Percentiles rank a stretch among this genome's conserved stretches.
Conservation (phyloP, 2,329 filamentous ascomycete genomes). For the Pyrenochaeta sp. region DNA sequence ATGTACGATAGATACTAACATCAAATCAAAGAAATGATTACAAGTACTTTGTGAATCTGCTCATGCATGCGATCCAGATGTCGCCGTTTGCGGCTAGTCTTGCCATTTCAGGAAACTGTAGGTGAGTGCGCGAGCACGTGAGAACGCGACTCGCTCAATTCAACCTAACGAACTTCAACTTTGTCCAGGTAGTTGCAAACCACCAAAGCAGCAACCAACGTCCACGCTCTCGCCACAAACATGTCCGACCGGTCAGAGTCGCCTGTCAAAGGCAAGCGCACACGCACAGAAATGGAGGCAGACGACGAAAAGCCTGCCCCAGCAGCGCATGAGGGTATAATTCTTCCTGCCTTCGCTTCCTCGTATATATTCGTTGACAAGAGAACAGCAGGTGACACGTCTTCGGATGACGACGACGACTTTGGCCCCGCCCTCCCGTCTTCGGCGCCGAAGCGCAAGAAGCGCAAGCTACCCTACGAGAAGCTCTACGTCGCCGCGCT, state of each 20-base stretch:
- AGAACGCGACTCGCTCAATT: too few species aligned
- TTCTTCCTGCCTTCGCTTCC: constrained; percentile 1
- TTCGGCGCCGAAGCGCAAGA: constrained; percentile 83
- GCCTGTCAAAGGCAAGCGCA: constrained; percentile 33
- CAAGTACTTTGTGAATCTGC: too few species aligned
- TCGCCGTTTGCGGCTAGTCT: too few species aligned
- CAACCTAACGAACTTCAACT: too few species aligned
- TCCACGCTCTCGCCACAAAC: too few species aligned
- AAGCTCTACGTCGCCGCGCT: constrained; percentile 93
- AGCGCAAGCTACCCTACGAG: constrained; percentile 88
- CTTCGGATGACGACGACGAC: constrained; percentile 77
- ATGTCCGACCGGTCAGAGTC: constrained; percentile 30
- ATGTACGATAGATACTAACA: too few species aligned
- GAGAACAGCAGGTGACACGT: constrained; percentile 59
- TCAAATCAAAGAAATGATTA: too few species aligned
- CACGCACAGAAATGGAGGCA: constrained; percentile 34
- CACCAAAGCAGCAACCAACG: constrained; percentile 7
- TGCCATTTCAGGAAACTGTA: too few species aligned
- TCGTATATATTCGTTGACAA: constrained; percentile 21
- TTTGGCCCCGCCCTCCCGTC: constrained; percentile 92
- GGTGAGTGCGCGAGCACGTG: too few species aligned
- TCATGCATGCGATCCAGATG: too few species aligned
- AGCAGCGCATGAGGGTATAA: constrained; percentile 23
- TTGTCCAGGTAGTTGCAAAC: too few species aligned
- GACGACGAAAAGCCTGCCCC: constrained; percentile 19